Percentiles rank a stretch among this genome's conserved stretches.
phyloP scores from a whole-genome alignment of 2,329 filamentous ascomycete species.

The Aspergillus texensis region DNA sequence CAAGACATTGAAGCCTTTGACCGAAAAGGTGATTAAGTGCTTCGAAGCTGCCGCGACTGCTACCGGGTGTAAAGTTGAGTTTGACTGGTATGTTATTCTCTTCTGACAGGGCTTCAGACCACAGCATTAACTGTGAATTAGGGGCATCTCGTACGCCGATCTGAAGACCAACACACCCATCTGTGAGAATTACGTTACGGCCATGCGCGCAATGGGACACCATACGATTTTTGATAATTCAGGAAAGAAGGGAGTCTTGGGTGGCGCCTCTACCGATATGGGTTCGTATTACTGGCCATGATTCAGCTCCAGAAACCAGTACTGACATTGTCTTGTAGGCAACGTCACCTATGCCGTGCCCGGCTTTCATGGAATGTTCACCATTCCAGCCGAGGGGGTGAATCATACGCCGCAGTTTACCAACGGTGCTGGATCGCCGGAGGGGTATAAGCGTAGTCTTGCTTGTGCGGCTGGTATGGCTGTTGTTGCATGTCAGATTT shows the following conservation, averaged over 20 bases:
- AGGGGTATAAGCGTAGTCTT: conserved; percentile 49
- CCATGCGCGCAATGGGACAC: conserved; percentile 33
- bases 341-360: conserved; percentile 49
- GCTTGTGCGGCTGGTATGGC: conserved; percentile 35
- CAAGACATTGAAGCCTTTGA: conserved; percentile 38
- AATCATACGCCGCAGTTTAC: conserved; percentile 60
- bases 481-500: conserved; percentile 32
- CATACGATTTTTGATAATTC: conserved; percentile 25
- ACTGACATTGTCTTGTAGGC: conserved; percentile 34
- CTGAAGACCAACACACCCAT: conserved; percentile 34
- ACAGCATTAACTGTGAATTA: conserved; percentile 8
- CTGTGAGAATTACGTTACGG: conserved; percentile 33
- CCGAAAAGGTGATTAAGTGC: conserved; percentile 31
- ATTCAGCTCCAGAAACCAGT: neutral
- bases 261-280: conserved; percentile 33
- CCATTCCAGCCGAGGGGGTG: conserved; percentile 48
- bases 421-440: conserved; percentile 52
- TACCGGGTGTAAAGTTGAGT: conserved; percentile 35
- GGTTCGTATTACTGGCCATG: conserved; percentile 18
- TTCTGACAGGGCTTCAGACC: neutral
- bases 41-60: conserved; percentile 36
- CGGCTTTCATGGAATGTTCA: conserved; percentile 43
- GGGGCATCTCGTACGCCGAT: conserved; percentile 33
- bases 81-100: conserved; percentile 26
- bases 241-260: conserved; percentile 19